Base-by-base conservation (phyloP, 1,139 yeast species). In the Hansenula sp. region DNA sequence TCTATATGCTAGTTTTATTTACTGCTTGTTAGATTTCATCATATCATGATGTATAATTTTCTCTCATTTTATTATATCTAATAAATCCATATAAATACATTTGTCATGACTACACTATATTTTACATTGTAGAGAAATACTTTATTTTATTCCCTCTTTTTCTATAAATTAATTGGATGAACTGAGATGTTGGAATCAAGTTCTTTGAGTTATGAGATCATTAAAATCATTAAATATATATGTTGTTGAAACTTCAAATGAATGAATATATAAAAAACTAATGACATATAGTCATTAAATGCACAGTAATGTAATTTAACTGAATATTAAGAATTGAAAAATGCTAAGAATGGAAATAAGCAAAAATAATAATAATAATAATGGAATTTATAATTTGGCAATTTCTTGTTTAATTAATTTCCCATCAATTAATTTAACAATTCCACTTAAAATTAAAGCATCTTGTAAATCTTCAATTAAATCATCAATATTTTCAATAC, bases 381-480 rank as follows among this genome's bases (percentile, higher is more conserved):
- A n/a, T n/a, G n/a, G n/a, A n/a, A n/a, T n/a, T n/a, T 39, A 48
- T 35, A 49, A 32, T 41, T 52, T 55, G n/a, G 56, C 36, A 28
- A 33, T 20, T 26, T 42, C 45, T 22, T 31, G 36, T 44, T 41
- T 50, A 28, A 56, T 42, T 22, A 55, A 41, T 34, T 48, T 51
- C 3, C 62, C 63, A 32, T 50, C 48, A 16, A 55, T 52, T n/a
- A 55, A 55, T 46, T 54, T 56, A 18, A 59, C 44, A 29, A 52
- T 49, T 16, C 87, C 90, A 39, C 88, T 81, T 55, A 71, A 73
- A 42, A 75, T 61, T 48, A 87, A 69, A 8, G 96, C 90, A 40
- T 71, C 71, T 37, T 81, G 77, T 57, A 89, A 73, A 57, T 89
- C 97, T 25, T 70, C 79, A 42, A 88, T 82, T 57, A 82, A 67